Base-by-base conservation (phyloP, 73 alveolate species). In the Paramecium tetraurelia region DNA sequence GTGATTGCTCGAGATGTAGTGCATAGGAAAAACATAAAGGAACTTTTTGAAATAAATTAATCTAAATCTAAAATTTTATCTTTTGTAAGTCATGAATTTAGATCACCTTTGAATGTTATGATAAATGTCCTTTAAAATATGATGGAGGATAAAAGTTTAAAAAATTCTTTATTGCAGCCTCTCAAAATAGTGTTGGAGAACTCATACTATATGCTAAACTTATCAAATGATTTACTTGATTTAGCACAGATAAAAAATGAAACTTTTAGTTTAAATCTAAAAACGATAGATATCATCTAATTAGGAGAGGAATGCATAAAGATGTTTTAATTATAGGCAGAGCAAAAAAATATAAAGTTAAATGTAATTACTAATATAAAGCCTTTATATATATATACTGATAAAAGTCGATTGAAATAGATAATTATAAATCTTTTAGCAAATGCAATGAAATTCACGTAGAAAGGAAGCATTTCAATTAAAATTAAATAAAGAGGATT, bases 391-490 rank as follows among this genome's bases (percentile, higher is more conserved):
- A 24, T 80, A 46, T 44, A 44, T 22, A 58, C 95, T 2, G 97
- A 94, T 71, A 80, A 75, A 59, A 85, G 84, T 27, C 14, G 97
- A 84, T 33, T 80, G 22, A 80, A 92, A 63, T 68, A 93, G 59
- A 92, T 93, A 9, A 57, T 93, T 2, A 58, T 93, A 1, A 94
- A 94, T 75, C 68, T 94, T 24, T 24, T 94, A 5, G 95, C 94
- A 43, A 94, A 94, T 80, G 92, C 97, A 0, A 50, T 92, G 41
- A 94, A 94, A 57, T 94, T 94, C 41, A 94, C 97, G 9, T 18
- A 10, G 3, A 59, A 86, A 41, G 97, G 97, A 24, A 43, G 58
- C 22, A 85, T 94, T 18, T 44, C 80, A 31, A 80, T 94, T 8
- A 94, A 85, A 70, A 85, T 94, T 14, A 27, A 14, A 44, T 59